Evolutionary conservation across 108 stramenopile species (phyloP).

Genomic region (Schizochytrium sp.): DNA sequence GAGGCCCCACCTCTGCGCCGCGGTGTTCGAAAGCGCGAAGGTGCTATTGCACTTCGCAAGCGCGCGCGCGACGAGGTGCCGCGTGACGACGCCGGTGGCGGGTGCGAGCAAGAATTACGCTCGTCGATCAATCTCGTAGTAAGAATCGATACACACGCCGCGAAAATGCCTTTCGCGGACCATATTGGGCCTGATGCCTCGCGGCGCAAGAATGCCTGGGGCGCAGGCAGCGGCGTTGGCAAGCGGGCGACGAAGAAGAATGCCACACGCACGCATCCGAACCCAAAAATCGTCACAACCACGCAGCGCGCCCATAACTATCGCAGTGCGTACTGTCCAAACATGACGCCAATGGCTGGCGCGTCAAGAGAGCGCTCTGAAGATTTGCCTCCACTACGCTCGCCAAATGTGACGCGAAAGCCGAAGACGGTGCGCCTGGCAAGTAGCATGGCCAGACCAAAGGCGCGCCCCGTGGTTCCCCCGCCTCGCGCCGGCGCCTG

Average conservation of each 20-base stretch:
- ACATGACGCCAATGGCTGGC: not conserved
- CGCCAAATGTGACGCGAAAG: too few species aligned
- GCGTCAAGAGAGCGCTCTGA: not conserved
- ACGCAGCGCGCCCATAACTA: not conserved
- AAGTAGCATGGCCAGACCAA: constrained; percentile 1
- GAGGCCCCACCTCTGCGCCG: too few species aligned
- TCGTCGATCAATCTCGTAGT: not conserved
- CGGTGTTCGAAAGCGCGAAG: too few species aligned
- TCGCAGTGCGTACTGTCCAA: not conserved
- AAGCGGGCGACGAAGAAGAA: not conserved
- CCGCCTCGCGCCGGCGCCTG: not conserved
- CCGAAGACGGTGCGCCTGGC: not conserved
- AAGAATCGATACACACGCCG: not conserved
- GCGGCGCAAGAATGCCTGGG: not conserved
- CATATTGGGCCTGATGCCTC: not conserved
- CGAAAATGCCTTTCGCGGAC: not conserved
- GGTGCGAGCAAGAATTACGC: not conserved
- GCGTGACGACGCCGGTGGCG: too few species aligned
- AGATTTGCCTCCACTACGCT: too few species aligned
- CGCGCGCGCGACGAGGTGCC: too few species aligned
- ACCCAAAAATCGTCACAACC: not conserved
- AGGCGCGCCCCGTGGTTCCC: not conserved
- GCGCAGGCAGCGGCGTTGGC: not conserved
- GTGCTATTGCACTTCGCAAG: too few species aligned
- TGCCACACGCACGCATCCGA: not conserved